Percentiles rank a stretch among this genome's conserved stretches.
These are phyloP conservation scores for Pneumocystis canis DNA, from an alignment of 1,139 yeast species.

Conservation along the genomic window DNA sequence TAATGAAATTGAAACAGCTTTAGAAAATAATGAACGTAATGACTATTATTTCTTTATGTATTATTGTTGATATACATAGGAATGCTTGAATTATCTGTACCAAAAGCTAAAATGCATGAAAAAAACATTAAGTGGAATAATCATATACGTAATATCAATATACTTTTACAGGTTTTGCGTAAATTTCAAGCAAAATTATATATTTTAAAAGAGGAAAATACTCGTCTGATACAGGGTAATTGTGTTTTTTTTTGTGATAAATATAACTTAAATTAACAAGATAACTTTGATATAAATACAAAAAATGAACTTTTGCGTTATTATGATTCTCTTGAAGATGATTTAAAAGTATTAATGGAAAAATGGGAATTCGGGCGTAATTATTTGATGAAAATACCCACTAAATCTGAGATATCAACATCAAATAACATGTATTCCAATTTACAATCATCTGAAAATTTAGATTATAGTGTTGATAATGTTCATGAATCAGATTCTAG, in stretches of 20 bases:
- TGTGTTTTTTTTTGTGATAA: constrained; percentile 12
- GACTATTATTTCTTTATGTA: not conserved
- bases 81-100: not conserved
- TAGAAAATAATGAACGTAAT: constrained; percentile 11
- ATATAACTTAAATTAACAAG: constrained; percentile 1
- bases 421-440: not conserved
- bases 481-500: not conserved
- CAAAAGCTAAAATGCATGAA: not conserved
- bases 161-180: constrained; percentile 21
- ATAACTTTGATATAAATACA: constrained; percentile 4
- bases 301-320: constrained; percentile 14
- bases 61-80: not conserved
- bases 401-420: not conserved
- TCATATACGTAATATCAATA: constrained; percentile 16
- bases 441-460: not conserved
- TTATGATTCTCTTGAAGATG: constrained; percentile 23
- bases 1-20: constrained; percentile 19
- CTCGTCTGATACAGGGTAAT: constrained; percentile 15
- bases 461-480: not conserved
- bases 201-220: constrained; percentile 20
- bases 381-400: constrained; percentile 1
- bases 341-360: constrained; percentile 20
- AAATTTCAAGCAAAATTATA: constrained; percentile 27
- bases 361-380: constrained; percentile 23
- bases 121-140: constrained; percentile 16